Base-by-base conservation (phyloP, 495 filamentous ascomycete species). In the Lineolata rhizophorae region DNA sequence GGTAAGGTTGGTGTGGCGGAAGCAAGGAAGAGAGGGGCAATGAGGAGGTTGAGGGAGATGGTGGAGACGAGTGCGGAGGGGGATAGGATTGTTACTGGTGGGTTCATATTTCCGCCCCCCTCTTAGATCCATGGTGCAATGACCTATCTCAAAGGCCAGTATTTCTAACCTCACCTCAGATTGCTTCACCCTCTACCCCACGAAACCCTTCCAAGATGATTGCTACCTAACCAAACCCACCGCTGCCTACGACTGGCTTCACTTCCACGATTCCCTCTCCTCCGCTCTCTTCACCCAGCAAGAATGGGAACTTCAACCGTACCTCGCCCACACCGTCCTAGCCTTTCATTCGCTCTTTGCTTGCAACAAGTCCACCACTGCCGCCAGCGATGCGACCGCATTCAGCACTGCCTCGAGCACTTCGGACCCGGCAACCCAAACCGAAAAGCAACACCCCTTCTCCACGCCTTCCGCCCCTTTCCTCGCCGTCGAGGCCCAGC, bases 331-430 rank as follows among this genome's bases (percentile, higher is more conserved):
- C 42, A 71, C 85, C 1, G 62, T 81, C 17, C 64, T 94, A 1
- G 87, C 79, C 3, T 93, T 92, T 51, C 90, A 97, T 45, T 64
- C 82, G 48, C 64, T 97, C 5, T 97, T 97, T 47, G 77, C 85
- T 10, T 64, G 63, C n/a, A n/a, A n/a, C n/a, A n/a, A n/a, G n/a
- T n/a, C n/a, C n/a, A n/a, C n/a, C n/a, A n/a, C n/a, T n/a, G n/a
- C n/a, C n/a, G 3, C 58, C 69, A 9, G 43, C 47, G 14, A 43
- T 19, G 37, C 53, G 17, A 29, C 27, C 17, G 15, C 29, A 16
- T 10, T 5, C 21, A 13, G 3, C 29, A 21, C 32, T 2, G 27
- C 22, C 18, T 28, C 22, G 11, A 32, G 24, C 15, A 29, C 9
- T 1, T 52, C 53, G 11, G n/a, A n/a, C n/a, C n/a, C n/a, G n/a